Base-by-base conservation (phyloP, 2,329 filamentous ascomycete species). In the Ramularia collo-cygni region DNA sequence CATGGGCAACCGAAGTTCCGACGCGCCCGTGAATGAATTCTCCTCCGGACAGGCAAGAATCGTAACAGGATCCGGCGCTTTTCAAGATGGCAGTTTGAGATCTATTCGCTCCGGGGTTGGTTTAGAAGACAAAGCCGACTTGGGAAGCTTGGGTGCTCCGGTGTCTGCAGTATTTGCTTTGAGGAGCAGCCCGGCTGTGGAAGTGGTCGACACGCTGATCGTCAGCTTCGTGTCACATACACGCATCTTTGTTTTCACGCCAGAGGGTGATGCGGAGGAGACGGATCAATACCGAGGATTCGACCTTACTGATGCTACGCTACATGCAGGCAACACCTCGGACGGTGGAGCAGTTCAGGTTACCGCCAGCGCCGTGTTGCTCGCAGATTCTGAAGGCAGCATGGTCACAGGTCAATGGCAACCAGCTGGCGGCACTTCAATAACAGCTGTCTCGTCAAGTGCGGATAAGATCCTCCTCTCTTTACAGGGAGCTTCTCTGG, bases 81-180 rank as follows among this genome's bases (percentile, higher is more conserved):
- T 86, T 58, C 81, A 85, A 49, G 87, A 95, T 55, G 92, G 92
- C 13, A 90, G 84, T 40, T 66, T 98, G 38, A 75, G 92, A 44
- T 95, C 87, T 58, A 86, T 98, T 15, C 77, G 92, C 39, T 96
- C 90, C 59, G 93, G 92, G 35, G 89, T 98, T 36, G 89, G 89
- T 1, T 74, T 96, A 37, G 87, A 95, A 59, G 52, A 47, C 35
- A 40, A 46, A 31, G 50, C 43, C 12, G 87, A 95, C 40, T 67
- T 89, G 12, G 90, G 88, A 14, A 74, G 90, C 4, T 68, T 96
- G 65, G 72, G 79, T 21, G 57, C 53, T 18, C 57, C 58, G 13
- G 56, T 63, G 10, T 53, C 57, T 3, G 53, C 48, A 9, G 47
- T 62, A 9, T 64, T 63, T 46, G 52, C 56, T 76, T 81, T 57